Evolutionary conservation across 2,329 filamentous ascomycete genomes (phyloP).

Genomic region (Alternaria gansuensis): DNA sequence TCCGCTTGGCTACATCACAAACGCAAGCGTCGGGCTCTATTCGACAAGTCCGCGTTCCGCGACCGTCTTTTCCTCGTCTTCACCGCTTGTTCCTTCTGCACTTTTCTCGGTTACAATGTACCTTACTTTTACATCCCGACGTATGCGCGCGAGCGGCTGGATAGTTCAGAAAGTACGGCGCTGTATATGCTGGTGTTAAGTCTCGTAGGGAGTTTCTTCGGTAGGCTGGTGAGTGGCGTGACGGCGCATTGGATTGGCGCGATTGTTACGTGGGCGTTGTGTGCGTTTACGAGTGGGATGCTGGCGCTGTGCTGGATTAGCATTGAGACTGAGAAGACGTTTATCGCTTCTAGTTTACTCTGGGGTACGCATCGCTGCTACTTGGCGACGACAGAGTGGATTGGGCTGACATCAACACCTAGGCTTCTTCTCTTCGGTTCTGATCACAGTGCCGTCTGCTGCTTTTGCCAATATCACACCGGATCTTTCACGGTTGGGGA

Average conservation of each 20-base stretch:
- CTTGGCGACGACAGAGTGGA: too few relatives aligned
- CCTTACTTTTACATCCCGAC: constrained; percentile 53
- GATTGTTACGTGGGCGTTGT: constrained; percentile 48
- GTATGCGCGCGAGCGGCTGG: constrained; percentile 45
- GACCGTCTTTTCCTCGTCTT: constrained; percentile 50
- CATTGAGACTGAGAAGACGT: constrained; percentile 38
- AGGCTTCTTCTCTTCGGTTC: constrained; percentile 52
- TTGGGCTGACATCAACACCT: background rate
- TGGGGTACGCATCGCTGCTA: constrained; percentile 43
- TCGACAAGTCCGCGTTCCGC: constrained; percentile 46
- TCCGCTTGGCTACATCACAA: constrained; percentile 38
- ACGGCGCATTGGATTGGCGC: constrained; percentile 47
- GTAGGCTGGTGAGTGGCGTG: constrained; percentile 41
- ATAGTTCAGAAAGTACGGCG: constrained; percentile 39
- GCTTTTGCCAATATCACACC: constrained; percentile 51
- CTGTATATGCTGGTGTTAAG: constrained; percentile 48
- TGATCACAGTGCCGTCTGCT: constrained; percentile 50
- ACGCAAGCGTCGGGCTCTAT: constrained; percentile 45
- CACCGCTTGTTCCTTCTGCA: constrained; percentile 46
- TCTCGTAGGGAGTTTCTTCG: constrained; percentile 50
- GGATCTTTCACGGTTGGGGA: constrained; percentile 48
- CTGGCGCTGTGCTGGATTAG: constrained; percentile 47
- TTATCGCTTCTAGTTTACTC: constrained; percentile 49
- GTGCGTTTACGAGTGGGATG: constrained; percentile 40
- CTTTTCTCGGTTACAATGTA: constrained; percentile 51